These are phyloP conservation scores for Kwoniella shandongensis DNA, from an alignment of 768 basidiomycete species.

Conservation along the genomic window DNA sequence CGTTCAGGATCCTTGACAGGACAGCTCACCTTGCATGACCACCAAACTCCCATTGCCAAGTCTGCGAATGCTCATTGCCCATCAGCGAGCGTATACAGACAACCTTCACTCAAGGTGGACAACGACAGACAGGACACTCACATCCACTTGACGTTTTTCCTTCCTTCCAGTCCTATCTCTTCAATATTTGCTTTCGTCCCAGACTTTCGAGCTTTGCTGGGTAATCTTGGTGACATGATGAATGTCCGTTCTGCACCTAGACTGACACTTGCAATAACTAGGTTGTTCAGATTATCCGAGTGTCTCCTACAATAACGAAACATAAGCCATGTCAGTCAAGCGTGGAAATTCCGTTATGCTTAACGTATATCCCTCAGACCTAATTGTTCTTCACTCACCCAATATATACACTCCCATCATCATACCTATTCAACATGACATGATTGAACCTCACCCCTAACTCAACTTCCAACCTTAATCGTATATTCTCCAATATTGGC, in stretches of 20 bases:
- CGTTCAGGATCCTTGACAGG: too few species aligned
- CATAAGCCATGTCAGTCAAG: background rate
- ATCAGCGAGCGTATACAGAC: too few species aligned
- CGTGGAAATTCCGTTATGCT: too few species aligned
- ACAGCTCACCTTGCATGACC: constrained; percentile 55
- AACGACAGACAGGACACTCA: too few species aligned
- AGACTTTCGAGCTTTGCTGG: constrained; percentile 21
- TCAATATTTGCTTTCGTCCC: constrained; percentile 2
- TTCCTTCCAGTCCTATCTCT: constrained; percentile 13
- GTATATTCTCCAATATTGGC: constrained; percentile 48
- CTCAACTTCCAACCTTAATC: constrained; percentile 44
- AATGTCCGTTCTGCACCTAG: constrained; percentile 56
- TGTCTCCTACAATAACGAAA: constrained; percentile 27
- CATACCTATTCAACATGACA: constrained; percentile 56
- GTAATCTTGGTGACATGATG: constrained; percentile 52
- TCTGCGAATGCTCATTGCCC: constrained; percentile 7
- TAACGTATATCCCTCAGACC: too few species aligned
- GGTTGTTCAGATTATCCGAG: constrained; percentile 52
- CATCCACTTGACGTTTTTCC: constrained; percentile 45
- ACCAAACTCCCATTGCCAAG: constrained; percentile 55
- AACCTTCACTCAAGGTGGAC: too few species aligned
- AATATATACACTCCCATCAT: constrained; percentile 54
- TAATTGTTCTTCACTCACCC: constrained; percentile 36
- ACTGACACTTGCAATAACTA: constrained; percentile 56
- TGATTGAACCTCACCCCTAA: constrained; percentile 56